Evolutionary conservation across 2,329 filamentous ascomycete species (phyloP), one percentile per base, ranked within the genome.

Genomic region (Xylariaceae sp.): DNA sequence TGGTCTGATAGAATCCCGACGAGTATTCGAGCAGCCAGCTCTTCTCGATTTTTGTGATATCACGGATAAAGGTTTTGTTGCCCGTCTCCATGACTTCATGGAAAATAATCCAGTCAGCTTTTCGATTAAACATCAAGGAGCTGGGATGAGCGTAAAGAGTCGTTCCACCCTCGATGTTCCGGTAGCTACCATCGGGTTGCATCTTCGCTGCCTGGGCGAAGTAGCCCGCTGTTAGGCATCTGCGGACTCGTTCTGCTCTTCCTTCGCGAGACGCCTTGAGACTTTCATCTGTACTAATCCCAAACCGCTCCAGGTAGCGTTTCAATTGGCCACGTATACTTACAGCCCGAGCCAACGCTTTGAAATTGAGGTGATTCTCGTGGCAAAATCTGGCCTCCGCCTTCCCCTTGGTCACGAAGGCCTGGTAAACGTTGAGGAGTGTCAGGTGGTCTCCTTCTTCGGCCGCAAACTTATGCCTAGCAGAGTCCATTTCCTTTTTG

Each of bases 41-140:
- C 77, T 90, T 96, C 68, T 96, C 89, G 64, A 97, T 88, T 74
- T 89, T 94, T n/a, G 86, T 94, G 55, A 97, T 76, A 70, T 97
- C 92, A 51, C 90, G 80, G 63, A 99, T 95, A 68, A 87, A 97
- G 0, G 83, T 91, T 77, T 97, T 97, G 59, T 82, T 83, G 9
- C 87, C 84, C 4, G 89, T 95, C 74, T 97, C 89, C 78, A 96
- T 83, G 36, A 96, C 84, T 72, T 96, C 92, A 64, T 95, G 88
- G 67, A 96, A 99, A 32, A 99, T 81, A 9, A 97, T 91, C 91
- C 92, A 97, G 60, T 96, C 91, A 10, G 90, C 90, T 74, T 95
- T 96, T 53, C 92, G 85, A 70, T 96, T 95, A 76, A 97, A 97
- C 84, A 97, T 90, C 62, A 97, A 74, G 37, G 88, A 95, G 66